phyloP scores from a whole-genome alignment of 129 eudicot species.

The Ambrosia trifida region DNA sequence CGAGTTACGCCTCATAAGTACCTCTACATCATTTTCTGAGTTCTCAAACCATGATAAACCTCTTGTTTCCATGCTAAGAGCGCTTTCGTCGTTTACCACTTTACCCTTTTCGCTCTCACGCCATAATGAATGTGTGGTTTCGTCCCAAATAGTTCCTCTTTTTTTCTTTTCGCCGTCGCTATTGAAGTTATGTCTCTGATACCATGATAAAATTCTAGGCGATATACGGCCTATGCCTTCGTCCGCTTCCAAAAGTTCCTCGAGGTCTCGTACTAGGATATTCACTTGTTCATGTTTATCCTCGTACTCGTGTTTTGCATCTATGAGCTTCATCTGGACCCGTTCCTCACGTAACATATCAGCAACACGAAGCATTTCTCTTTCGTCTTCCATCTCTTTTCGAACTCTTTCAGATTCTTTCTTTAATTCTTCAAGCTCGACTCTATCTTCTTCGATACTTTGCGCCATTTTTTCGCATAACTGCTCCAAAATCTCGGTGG shows the following conservation, averaged over 20 bases:
- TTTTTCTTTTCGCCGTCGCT: not conserved
- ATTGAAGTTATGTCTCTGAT: not conserved
- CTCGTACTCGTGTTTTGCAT: conserved; percentile 78
- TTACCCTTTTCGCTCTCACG: not conserved
- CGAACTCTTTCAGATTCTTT: conserved; percentile 51
- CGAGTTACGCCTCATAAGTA: conserved; percentile 27
- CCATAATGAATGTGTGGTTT: not conserved
- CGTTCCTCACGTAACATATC: conserved; percentile 84
- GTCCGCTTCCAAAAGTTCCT: conserved; percentile 44
- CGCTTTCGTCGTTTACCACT: conserved; percentile 35
- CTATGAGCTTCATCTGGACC: conserved; percentile 90
- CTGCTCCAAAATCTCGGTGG: conserved; percentile 71
- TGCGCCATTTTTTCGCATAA: conserved; percentile 71
- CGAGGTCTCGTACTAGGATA: conserved; percentile 59
- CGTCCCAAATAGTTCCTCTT: conserved; percentile 16
- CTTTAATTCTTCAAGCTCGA: conserved; percentile 64
- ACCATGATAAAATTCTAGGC: conserved; percentile 31
- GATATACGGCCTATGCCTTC: conserved; percentile 10
- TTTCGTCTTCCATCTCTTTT: conserved; percentile 81
- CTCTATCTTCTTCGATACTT: conserved; percentile 66
- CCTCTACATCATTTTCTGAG: conserved; percentile 22
- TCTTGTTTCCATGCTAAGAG: conserved; percentile 20
- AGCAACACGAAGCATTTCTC: conserved; percentile 94
- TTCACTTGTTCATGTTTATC: conserved; percentile 72
- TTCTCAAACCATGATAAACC: conserved; percentile 29